These are phyloP conservation scores for Acmispon strigosus DNA, from an alignment of 306 rosid genomes.

Conservation along the genomic window DNA sequence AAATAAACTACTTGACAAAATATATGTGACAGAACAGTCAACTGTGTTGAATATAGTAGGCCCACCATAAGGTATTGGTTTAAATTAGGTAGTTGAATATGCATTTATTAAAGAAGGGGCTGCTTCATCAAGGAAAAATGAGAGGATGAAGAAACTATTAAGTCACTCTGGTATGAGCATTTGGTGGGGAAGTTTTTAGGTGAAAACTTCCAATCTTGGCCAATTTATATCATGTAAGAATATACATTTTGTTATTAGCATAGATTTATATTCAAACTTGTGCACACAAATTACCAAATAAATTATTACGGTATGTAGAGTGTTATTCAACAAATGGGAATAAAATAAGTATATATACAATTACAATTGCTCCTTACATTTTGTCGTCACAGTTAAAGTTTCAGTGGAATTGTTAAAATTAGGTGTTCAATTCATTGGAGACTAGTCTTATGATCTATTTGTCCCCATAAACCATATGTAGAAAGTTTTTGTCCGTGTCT, in stretches of 20 bases:
- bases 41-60: background rate
- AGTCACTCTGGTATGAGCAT: background rate
- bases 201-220: too few species aligned
- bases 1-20: background rate
- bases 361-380: background rate
- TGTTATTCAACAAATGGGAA: background rate
- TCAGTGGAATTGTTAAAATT: background rate
- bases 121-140: background rate
- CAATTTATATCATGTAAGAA: background rate
- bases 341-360: background rate
- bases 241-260: too few species aligned
- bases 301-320: too few species aligned
- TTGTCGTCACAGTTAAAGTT: background rate
- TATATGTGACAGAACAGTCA: background rate
- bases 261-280: too few species aligned
- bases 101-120: background rate
- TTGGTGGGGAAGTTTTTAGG: background rate
- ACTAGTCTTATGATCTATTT: background rate
- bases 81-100: conserved; percentile 20
- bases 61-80: conserved; percentile 14
- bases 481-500: background rate
- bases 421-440: background rate
- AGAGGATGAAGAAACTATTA: background rate
- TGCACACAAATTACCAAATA: too few species aligned
- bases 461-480: background rate